Conservation (phyloP, 257 asterid species). For the Echites panduratus region DNA sequence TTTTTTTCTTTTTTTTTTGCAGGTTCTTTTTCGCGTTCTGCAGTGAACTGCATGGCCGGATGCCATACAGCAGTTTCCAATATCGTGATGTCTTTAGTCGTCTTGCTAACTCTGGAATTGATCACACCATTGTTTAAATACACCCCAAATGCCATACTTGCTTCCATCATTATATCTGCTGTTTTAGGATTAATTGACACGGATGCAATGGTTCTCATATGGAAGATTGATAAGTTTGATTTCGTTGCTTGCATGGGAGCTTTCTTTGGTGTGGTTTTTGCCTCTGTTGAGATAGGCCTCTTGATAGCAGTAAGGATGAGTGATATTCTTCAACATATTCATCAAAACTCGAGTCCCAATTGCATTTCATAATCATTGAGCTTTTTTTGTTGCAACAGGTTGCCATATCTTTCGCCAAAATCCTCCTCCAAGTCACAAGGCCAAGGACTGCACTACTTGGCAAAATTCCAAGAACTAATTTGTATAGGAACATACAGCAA, state of each 20-base stretch:
- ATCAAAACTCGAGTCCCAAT: not conserved
- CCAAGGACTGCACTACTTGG: slow-evolving; percentile 65
- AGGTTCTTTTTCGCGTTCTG: slow-evolving; percentile 44
- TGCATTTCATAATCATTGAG: not conserved
- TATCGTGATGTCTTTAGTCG: slow-evolving; percentile 59
- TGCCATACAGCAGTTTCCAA: slow-evolving; percentile 64
- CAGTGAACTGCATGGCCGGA: slow-evolving; percentile 65
- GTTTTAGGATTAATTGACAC: slow-evolving; percentile 50
- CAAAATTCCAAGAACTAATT: slow-evolving; percentile 50
- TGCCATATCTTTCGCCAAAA: slow-evolving; percentile 60
- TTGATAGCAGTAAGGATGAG: slow-evolving; percentile 49
- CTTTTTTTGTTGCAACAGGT: slow-evolving; percentile 28
- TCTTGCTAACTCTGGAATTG: slow-evolving; percentile 40
- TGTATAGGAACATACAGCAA: slow-evolving; percentile 64
- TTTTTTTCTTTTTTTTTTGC: no score
- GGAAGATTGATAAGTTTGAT: slow-evolving; percentile 73
- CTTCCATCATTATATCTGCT: slow-evolving; percentile 70
- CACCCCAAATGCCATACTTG: slow-evolving; percentile 69
- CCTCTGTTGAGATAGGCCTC: slow-evolving; percentile 63
- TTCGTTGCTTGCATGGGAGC: slow-evolving; percentile 80
- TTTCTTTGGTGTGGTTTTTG: slow-evolving; percentile 67
- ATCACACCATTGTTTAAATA: slow-evolving; percentile 71
- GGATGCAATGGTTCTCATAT: slow-evolving; percentile 47
- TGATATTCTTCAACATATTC: not conserved
- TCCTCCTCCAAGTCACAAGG: slow-evolving; percentile 75